Percentiles rank a stretch among this genome's conserved stretches.
Conservation (phyloP, 352 stramenopile genomes). For the Phytophthora palmivora region DNA sequence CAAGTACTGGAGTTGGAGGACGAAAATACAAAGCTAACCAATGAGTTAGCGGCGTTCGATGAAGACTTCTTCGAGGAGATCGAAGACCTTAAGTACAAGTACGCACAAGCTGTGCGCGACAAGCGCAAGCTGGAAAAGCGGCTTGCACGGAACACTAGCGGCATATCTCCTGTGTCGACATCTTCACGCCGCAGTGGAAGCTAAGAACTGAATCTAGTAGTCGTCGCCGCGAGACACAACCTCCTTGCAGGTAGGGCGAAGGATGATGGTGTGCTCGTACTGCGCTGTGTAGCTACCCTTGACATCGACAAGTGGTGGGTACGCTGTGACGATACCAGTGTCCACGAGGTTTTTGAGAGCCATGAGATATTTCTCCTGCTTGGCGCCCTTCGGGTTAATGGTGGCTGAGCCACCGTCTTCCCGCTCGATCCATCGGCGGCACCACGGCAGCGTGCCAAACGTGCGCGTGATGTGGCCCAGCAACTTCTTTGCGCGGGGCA, state of each 20-base stretch:
- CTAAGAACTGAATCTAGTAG: conserved; percentile 82
- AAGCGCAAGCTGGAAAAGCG: conserved; percentile 68
- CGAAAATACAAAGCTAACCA: conserved; percentile 78
- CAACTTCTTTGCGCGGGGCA: conserved; percentile 94
- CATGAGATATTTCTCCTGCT: conserved; percentile 97
- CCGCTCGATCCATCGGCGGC: conserved; percentile 96
- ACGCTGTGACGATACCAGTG: conserved; percentile 94
- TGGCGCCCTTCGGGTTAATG: conserved; percentile 93
- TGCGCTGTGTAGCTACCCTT: conserved; percentile 96
- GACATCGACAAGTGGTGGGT: conserved; percentile 97
- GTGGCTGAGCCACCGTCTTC: conserved; percentile 96
- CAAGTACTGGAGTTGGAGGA: conserved; percentile 55
- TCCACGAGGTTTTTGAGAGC: conserved; percentile 94
- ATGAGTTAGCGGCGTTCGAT: conserved; percentile 92
- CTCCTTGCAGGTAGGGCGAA: conserved; percentile 98
- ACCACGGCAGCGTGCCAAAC: conserved; percentile 99
- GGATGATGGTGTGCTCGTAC: conserved; percentile 89
- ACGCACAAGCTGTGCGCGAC: conserved; percentile 86
- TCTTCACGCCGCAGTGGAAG: conserved; percentile 25
- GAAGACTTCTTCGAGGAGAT: conserved; percentile 97
- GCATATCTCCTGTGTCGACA: conserved; percentile 14
- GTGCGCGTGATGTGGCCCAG: conserved; percentile 98
- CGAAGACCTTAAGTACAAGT: conserved; percentile 96
- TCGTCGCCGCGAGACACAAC: conserved; percentile 98
- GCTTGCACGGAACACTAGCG: conserved; percentile 22